Percentiles rank a stretch among this genome's conserved stretches.
phyloP scores from a whole-genome alignment of 257 asterid species.

The Solanum neorickii region DNA sequence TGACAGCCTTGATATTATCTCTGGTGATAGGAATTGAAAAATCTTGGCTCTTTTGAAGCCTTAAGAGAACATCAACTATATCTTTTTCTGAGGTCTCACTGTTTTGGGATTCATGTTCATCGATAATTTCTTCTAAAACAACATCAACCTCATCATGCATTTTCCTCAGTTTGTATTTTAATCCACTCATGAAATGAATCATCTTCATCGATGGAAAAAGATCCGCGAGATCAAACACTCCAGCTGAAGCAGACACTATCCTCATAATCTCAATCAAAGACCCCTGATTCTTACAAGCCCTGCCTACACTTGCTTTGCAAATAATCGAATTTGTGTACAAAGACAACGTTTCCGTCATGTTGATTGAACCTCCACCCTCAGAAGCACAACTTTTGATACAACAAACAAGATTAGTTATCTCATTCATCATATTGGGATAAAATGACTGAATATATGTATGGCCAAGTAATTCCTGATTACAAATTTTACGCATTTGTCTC shows the following conservation, averaged over 20 bases:
- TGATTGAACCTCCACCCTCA: background rate
- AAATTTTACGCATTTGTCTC: constrained; percentile 17
- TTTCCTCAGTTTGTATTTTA: background rate
- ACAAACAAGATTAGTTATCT: background rate
- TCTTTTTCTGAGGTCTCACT: background rate
- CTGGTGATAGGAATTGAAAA: constrained; percentile 9
- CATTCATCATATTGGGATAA: background rate
- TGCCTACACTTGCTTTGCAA: constrained; percentile 7
- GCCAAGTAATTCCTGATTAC: constrained; percentile 1
- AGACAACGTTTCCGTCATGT: background rate
- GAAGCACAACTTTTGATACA: background rate
- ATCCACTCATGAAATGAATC: background rate
- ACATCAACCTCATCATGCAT: constrained; percentile 1
- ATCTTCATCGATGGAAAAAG: background rate
- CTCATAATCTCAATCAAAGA: background rate
- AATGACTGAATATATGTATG: background rate
- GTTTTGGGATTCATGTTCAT: background rate
- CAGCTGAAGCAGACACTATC: background rate
- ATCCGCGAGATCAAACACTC: constrained; percentile 2
- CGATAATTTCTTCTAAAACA: background rate
- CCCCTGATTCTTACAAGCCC: background rate
- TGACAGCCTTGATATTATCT: constrained; percentile 9
- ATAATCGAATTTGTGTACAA: background rate
- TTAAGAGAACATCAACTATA: constrained; percentile 12
- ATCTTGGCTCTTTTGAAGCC: background rate